Percentiles rank a stretch among this genome's conserved stretches.
Conservation (phyloP, 2,329 filamentous ascomycete genomes). For the Plectosphaerella plurivora region DNA sequence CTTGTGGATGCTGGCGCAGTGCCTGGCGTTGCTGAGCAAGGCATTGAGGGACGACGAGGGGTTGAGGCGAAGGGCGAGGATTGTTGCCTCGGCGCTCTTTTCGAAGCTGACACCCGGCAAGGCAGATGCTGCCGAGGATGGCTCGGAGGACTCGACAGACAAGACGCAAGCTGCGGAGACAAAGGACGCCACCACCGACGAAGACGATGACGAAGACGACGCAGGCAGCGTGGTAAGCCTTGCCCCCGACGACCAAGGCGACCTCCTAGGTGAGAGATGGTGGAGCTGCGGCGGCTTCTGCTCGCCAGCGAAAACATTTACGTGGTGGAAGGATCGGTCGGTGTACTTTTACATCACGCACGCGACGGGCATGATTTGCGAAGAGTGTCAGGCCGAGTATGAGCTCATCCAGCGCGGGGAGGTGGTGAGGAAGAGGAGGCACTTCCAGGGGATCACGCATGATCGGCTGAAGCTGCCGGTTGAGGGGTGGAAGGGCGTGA, state of each 20-base stretch:
- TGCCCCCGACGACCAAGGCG: constrained; percentile 7
- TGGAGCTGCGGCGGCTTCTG: constrained; percentile 12
- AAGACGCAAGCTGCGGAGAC: constrained; percentile 2
- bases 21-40: constrained; percentile 13
- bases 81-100: constrained; percentile 19
- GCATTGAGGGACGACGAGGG: constrained; percentile 7
- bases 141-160: background rate
- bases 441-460: constrained; percentile 14
- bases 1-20: constrained; percentile 10
- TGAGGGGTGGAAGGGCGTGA: constrained; percentile 17
- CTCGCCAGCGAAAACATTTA: constrained; percentile 6
- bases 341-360: constrained; percentile 13
- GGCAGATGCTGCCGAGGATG: background rate
- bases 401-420: constrained; percentile 5
- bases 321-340: constrained; percentile 11
- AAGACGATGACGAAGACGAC: background rate
- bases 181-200: background rate
- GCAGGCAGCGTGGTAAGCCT: background rate
- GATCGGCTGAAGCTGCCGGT: constrained; percentile 15
- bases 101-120: constrained; percentile 10
- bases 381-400: constrained; percentile 12
- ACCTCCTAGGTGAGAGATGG: constrained; percentile 1
- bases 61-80: constrained; percentile 12
- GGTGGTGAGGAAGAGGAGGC: background rate
- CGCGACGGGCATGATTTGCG: constrained; percentile 13